phyloP scores from a whole-genome alignment of 441 rosid species.

The Populus hybrid region DNA sequence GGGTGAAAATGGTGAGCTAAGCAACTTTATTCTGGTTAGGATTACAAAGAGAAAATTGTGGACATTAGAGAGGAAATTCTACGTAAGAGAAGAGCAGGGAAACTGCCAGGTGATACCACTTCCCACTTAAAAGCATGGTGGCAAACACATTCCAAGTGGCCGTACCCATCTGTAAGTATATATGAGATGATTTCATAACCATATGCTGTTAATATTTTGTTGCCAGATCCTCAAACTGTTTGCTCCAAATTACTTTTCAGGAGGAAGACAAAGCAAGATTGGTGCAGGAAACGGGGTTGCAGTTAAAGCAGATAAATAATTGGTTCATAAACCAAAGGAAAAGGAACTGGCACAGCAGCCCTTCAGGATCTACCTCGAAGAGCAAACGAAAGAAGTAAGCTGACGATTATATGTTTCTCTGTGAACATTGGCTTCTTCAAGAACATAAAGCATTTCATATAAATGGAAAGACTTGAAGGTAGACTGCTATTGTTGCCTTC shows the following conservation, averaged over 20 bases:
- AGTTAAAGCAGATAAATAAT: constrained; percentile 91
- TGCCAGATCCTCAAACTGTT: background rate
- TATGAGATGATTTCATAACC: background rate
- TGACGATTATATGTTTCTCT: background rate
- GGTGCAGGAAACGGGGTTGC: constrained; percentile 97
- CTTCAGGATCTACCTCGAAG: constrained; percentile 81
- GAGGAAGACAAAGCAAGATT: constrained; percentile 93
- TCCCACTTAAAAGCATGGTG: constrained; percentile 92
- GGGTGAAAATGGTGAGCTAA: constrained; percentile 1
- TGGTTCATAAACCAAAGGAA: constrained; percentile 98
- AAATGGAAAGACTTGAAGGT: background rate
- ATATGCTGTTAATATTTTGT: background rate
- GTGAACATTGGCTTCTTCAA: constrained; percentile 1
- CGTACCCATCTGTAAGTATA: constrained; percentile 80
- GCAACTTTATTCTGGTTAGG: constrained; percentile 38
- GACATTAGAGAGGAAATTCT: constrained; percentile 96
- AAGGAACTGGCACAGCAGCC: constrained; percentile 95
- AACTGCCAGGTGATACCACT: constrained; percentile 93
- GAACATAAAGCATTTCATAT: constrained; percentile 14
- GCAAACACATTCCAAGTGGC: constrained; percentile 98
- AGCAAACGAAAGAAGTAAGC: constrained; percentile 87
- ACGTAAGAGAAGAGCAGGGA: constrained; percentile 96
- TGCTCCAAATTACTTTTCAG: constrained; percentile 32
- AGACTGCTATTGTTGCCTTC: background rate
- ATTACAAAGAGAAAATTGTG: constrained; percentile 90